Evolutionary conservation across 2,329 filamentous ascomycete genomes (phyloP), one percentile per base, ranked within the genome.

Genomic region (Diplodia scrobiculata): DNA sequence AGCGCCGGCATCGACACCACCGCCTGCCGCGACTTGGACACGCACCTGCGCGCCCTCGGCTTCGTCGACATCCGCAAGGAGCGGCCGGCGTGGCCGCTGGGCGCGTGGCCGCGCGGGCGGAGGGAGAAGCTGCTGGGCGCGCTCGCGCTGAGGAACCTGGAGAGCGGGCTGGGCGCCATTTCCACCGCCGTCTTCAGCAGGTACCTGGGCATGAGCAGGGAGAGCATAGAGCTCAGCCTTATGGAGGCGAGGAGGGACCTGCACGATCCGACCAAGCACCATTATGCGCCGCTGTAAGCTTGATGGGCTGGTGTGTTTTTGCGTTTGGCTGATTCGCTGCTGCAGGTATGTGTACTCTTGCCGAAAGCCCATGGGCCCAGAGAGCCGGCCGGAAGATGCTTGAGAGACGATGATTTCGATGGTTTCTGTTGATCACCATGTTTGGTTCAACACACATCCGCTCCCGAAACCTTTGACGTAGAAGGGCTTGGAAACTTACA

Each of bases 1-100:
- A 58, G n/a, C 14, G 36, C 48, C 6, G 64, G 63, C 19, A 78
- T 77, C 48, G 71, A 77, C 25, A 74, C 77, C 6, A 72, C 76
- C 65, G 75, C 74, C 55, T 73, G 71, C 21, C 74, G 78, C 45
- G 72, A 72, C 25, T 68, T 73, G 67, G 72, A 48, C 19, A 38
- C 54, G n/a, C 17, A 48, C 4, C 52, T 68, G 36, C 34, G 32
- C 11, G 25, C 51, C 0, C 21, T 45, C 1, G 67, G 67, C 1
- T 63, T 68, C 27, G 38, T 54, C 2, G 45, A 63, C 0, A 25
- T 66, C 2, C 21, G 45, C 11, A 47, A 45, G 19, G 47, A 66
- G 34, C 21, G 14, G 19, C 21, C n/a, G 3, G 5, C 34, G 17
- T 68, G 65, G 55, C 67, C 67, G 14, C 5, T 65, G 14, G 58